These are phyloP conservation scores for Curvularia spicifera DNA, from an alignment of 2,329 filamentous ascomycete genomes.

Conservation along the genomic window DNA sequence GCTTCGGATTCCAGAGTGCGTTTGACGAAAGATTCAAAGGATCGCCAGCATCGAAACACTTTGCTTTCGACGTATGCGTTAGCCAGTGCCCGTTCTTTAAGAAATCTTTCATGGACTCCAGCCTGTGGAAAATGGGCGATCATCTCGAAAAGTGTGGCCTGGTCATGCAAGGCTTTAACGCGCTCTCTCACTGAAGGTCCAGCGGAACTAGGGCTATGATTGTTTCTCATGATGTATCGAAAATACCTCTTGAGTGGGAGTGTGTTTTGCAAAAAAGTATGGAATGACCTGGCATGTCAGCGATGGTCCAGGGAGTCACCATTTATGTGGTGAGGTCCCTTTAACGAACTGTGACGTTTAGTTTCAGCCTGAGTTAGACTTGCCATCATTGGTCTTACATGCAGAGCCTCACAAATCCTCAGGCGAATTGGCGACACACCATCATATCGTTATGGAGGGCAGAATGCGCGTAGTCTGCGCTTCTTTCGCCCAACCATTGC, in stretches of 20 bases:
- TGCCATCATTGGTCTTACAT: background rate
- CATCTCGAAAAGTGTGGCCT: background rate
- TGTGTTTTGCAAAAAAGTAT: background rate
- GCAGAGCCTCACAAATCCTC: constrained; percentile 8
- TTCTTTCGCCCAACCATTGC: background rate
- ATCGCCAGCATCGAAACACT: background rate
- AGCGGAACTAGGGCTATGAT: background rate
- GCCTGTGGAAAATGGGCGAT: background rate
- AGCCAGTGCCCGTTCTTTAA: background rate
- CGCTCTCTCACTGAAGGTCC: background rate
- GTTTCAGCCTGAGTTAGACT: background rate
- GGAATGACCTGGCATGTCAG: background rate
- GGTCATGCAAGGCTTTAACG: background rate
- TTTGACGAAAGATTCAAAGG: background rate
- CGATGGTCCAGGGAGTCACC: background rate
- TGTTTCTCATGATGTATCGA: background rate
- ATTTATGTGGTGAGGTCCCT: background rate
- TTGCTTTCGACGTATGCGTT: background rate
- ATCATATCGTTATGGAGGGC: background rate
- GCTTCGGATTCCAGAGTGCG: background rate
- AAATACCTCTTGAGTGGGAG: background rate
- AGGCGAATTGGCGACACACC: background rate
- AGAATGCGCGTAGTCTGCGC: background rate
- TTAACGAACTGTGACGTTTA: background rate
- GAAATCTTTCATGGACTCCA: background rate